Base-by-base conservation (phyloP, 495 filamentous ascomycete species). In the Xylaria acuta region DNA sequence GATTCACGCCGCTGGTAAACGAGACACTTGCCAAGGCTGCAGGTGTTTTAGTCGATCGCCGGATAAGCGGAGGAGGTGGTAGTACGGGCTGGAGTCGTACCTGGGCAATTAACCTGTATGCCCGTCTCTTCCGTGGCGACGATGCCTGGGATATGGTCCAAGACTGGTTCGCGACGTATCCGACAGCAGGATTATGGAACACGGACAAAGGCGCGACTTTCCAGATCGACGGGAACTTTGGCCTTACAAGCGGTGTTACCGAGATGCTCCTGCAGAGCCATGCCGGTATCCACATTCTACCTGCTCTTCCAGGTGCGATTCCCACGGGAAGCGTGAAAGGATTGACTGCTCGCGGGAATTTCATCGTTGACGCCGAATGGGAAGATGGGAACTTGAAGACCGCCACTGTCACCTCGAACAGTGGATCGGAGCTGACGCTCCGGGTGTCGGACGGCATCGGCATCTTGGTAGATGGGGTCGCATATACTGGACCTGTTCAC, bases 251-350 rank as follows among this genome's bases (percentile, higher is more conserved):
- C 6, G 85, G 81, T 9, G 80, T 89, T 34, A 75, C 83, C 16
- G 87, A 88, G 73, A 85, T 84, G 83, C 67, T 89, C 22, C 64
- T 89, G 36, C 86, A 88, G 76, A 86, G 82, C 62, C 85, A 88
- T 66, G 67, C 67, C 18, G 66, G 79, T 11, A 63, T 80, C 14
- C 80, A 84, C 27, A 73, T 86, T 16, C 76, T 86, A 32, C 85
- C 85, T 20, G 84, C 85, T n/a, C 81, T 83, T 64, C 84, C 85
- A 18, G 66, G 66, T 12, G 64, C 30, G 3, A 81, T 83, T 78
- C 69, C 40, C 7, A 77, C 60, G 25, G 84, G 84, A 4, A 75
- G 64, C 0, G 72, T 84, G 64, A 78, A 76, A 8, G 83, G 84
- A 1, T 77, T 84, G 62, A 72, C 76, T 25, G 83, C 82, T 6